phyloP scores from a whole-genome alignment of 1,139 yeast genomes.

The Petasospora fabianii region DNA sequence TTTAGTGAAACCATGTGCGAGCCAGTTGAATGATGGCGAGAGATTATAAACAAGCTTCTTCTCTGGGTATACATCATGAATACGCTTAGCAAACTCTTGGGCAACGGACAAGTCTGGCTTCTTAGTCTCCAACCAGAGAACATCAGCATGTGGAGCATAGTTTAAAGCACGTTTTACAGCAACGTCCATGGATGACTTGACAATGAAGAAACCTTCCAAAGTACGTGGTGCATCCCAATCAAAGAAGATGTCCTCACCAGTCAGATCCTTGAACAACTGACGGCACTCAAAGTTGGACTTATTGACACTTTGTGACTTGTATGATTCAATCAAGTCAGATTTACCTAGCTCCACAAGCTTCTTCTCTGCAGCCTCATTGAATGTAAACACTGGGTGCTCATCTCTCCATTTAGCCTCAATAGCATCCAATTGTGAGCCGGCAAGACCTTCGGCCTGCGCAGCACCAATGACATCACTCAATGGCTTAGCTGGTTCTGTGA shows the following conservation, averaged over 20 bases:
- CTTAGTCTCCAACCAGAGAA: conserved; percentile 58
- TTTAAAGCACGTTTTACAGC: conserved; percentile 51
- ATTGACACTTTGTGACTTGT: conserved; percentile 28
- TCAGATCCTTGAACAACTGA: conserved; percentile 30
- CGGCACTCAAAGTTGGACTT: conserved; percentile 34
- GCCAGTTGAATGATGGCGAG: conserved; percentile 59
- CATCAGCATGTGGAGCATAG: conserved; percentile 55
- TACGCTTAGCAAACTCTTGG: conserved; percentile 41
- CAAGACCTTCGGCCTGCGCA: conserved; percentile 40
- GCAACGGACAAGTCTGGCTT: conserved; percentile 52
- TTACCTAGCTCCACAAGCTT: conserved; percentile 30
- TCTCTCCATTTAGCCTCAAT: conserved; percentile 45
- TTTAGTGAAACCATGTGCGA: conserved; percentile 48
- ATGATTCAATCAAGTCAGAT: conserved; percentile 31
- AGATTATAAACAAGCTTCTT: conserved; percentile 56
- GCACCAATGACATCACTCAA: conserved; percentile 43
- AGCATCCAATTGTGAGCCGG: conserved; percentile 33
- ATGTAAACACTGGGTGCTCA: conserved; percentile 41
- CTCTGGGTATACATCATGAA: conserved; percentile 46
- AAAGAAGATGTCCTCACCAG: conserved; percentile 37
- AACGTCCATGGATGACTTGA: conserved; percentile 46
- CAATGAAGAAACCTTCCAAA: conserved; percentile 51
- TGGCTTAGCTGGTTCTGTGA: conserved; percentile 38
- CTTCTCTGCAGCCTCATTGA: conserved; percentile 43
- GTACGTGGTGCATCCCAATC: conserved; percentile 61